These are phyloP conservation scores for Dioscorea cayenensis DNA, from an alignment of 116 monocot genomes.

Conservation along the genomic window DNA sequence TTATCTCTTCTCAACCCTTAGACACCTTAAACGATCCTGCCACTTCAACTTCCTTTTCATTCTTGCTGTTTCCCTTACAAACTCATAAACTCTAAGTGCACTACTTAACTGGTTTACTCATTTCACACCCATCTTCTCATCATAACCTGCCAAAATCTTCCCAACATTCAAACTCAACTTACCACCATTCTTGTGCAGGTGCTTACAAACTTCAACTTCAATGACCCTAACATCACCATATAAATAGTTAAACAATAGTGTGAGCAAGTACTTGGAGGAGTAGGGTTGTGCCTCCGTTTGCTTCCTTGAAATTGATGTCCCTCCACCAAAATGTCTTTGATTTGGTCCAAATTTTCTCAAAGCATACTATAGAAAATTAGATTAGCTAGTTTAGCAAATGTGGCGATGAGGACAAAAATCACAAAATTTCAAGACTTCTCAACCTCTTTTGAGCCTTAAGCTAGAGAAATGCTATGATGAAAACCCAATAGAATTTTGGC, in stretches of 20 bases:
- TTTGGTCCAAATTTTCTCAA: constrained; percentile 77
- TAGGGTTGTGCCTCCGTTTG: constrained; percentile 23
- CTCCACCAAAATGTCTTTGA: constrained; percentile 53
- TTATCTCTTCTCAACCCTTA: constrained; percentile 43
- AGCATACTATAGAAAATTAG: too few relatives aligned
- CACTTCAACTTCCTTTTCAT: constrained; percentile 40
- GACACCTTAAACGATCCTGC: constrained; percentile 64
- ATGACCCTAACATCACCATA: constrained; percentile 51
- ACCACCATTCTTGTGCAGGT: constrained; percentile 2
- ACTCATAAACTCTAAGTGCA: constrained; percentile 60
- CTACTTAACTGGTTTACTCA: constrained; percentile 54
- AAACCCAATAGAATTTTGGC: too few relatives aligned
- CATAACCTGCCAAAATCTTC: constrained; percentile 41
- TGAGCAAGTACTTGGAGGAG: constrained; percentile 83
- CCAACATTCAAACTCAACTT: constrained; percentile 34
- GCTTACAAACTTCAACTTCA: constrained; percentile 53
- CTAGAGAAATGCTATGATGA: too few relatives aligned
- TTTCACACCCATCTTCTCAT: constrained; percentile 42
- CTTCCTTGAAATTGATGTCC: constrained; percentile 62
- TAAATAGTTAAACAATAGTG: constrained; percentile 68
- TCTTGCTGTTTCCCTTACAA: constrained; percentile 72
- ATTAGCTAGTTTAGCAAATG: too few relatives aligned
- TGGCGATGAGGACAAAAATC: too few relatives aligned
- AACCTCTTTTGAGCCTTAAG: too few relatives aligned
- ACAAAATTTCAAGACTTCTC: too few relatives aligned